These are phyloP conservation scores for Fusarium continuum DNA, from an alignment of 2,329 filamentous ascomycete genomes.

Conservation along the genomic window DNA sequence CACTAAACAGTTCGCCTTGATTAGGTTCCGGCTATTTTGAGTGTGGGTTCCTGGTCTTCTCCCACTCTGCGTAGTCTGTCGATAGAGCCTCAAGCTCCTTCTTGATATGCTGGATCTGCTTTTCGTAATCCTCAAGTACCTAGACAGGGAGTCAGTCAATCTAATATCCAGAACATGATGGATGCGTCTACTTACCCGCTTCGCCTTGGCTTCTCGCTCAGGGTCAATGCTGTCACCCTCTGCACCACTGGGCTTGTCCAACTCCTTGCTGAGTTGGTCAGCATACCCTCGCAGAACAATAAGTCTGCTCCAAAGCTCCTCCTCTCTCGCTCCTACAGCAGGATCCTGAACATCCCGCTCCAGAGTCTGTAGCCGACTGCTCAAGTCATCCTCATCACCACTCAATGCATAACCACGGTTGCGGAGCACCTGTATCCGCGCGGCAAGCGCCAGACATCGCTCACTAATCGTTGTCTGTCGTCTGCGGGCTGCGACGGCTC, in stretches of 20 bases:
- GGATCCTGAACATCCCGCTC: constrained; percentile 79
- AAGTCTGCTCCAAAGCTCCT: constrained; percentile 87
- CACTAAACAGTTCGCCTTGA: constrained; percentile 1
- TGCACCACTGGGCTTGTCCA: constrained; percentile 70
- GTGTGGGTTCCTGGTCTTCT: constrained; percentile 57
- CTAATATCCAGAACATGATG: neutral
- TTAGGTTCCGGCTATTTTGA: constrained; percentile 45
- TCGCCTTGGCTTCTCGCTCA: constrained; percentile 75
- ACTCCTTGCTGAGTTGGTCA: constrained; percentile 75
- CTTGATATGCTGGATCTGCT: constrained; percentile 79
- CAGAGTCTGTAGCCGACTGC: constrained; percentile 73
- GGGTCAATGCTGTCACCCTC: constrained; percentile 70
- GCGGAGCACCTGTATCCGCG: constrained; percentile 80
- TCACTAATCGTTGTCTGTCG: constrained; percentile 78
- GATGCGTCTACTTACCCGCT: constrained; percentile 66
- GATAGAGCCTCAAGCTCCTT: constrained; percentile 73
- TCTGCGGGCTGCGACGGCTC: constrained; percentile 75
- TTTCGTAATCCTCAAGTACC: constrained; percentile 84
- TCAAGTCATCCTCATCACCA: constrained; percentile 80
- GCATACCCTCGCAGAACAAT: constrained; percentile 78
- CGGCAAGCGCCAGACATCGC: constrained; percentile 77
- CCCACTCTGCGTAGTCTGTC: constrained; percentile 65
- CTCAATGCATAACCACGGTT: constrained; percentile 85
- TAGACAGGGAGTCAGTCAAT: constrained; percentile 48
- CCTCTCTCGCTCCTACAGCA: constrained; percentile 76